Evolutionary conservation across 2,329 filamentous ascomycete species (phyloP), one percentile per base, ranked within the genome.

Genomic region (Colletotrichum somersetense): DNA sequence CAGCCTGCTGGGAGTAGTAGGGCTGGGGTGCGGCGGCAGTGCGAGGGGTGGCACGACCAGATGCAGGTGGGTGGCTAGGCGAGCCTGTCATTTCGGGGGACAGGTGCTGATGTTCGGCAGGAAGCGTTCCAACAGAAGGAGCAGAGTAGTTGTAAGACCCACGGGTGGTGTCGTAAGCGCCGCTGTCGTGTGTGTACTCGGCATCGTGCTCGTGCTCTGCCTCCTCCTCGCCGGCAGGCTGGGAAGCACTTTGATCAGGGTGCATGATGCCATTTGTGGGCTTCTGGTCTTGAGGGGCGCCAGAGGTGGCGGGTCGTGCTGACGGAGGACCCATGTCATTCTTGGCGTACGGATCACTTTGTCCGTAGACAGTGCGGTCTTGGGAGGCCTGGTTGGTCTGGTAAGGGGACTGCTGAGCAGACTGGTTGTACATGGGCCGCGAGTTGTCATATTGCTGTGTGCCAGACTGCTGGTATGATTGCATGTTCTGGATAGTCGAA

Each of bases 291-390:
- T 83, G 81, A 68, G 91, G 87, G 4, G 87, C 82, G 62, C 89
- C 88, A 48, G 89, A 84, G 56, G 89, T 87, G 7, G 88, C 81
- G 2, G 89, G 86, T 71, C 92, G 88, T 69, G 83, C 85, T 42
- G 93, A 89, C 14, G 94, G 94, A 26, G 95, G 94, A 0, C 92
- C 94, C 94, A 97, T 97, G 76, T 97, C 94, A 73, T 86, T 93
- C 85, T 97, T 97, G 73, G 94, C 87, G 77, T 96, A 96, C 10
- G 88, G 83, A 77, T 85, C 87, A 58, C 87, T 79, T 73, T 95
- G 96, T 52, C 88, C 87, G 78, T 92, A 91, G 80, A 96, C 89
- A 58, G 81, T 80, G 53, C 87, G 84, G 40, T 91, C 89, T 72
- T 91, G 89, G 23, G 89, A 85, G 33, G 87, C 85, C 73, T 87